These are phyloP conservation scores for Exophiala alcalophila DNA, from an alignment of 2,329 filamentous ascomycete species.

Conservation along the genomic window DNA sequence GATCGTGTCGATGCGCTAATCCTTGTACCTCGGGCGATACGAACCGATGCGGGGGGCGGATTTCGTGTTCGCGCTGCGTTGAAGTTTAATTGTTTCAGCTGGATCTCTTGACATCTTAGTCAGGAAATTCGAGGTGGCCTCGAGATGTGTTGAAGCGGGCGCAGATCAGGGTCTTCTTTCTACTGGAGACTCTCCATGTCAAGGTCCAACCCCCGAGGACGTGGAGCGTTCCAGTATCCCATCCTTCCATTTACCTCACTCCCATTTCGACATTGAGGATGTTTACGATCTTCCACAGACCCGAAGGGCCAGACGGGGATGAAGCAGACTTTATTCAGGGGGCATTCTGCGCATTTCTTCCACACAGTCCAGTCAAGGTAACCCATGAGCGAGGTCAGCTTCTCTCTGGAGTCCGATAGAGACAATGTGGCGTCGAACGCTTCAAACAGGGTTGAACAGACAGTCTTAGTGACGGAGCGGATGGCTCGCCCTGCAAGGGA, in stretches of 20 bases:
- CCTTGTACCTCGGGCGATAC: too few relatives aligned
- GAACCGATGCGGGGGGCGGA: too few relatives aligned
- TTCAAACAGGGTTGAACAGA: conserved; percentile 36
- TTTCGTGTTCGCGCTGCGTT: too few relatives aligned
- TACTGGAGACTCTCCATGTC: too few relatives aligned
- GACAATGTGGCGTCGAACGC: conserved; percentile 26
- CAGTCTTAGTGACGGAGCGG: conserved; percentile 32
- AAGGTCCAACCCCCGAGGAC: background rate
- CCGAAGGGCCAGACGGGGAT: conserved; percentile 66
- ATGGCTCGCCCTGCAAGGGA: conserved; percentile 34
- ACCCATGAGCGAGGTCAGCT: conserved; percentile 43
- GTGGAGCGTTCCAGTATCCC: conserved; percentile 13
- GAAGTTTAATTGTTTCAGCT: too few relatives aligned
- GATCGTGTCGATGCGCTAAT: too few relatives aligned
- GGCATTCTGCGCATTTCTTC: conserved; percentile 54
- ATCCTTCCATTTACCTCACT: conserved; percentile 9
- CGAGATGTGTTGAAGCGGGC: too few relatives aligned
- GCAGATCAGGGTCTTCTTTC: too few relatives aligned
- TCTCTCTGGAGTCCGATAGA: conserved; percentile 1
- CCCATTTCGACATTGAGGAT: conserved; percentile 45
- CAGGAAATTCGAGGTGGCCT: too few relatives aligned
- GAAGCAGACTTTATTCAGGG: conserved; percentile 55
- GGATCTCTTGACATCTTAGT: too few relatives aligned
- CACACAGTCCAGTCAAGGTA: conserved; percentile 60
- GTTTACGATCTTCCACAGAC: conserved; percentile 51